Evolutionary conservation across 2,329 filamentous ascomycete species (phyloP).

Genomic region (Aspergillus pseudonomiae): DNA sequence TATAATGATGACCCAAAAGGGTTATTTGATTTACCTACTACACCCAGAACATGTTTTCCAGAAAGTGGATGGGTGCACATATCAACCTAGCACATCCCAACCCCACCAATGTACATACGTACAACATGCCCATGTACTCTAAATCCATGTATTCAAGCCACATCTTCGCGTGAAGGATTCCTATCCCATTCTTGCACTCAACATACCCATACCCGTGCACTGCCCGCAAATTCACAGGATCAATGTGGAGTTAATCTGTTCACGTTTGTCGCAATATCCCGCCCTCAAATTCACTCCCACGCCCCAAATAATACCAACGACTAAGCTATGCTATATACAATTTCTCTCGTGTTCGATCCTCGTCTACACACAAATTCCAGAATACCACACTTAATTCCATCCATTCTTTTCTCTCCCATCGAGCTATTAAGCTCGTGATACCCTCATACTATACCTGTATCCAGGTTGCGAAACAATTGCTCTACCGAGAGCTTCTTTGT

Average conservation of each 20-base stretch:
- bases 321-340: background rate
- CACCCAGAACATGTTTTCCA: background rate
- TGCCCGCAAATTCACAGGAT: background rate
- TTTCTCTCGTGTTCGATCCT: too few relatives aligned
- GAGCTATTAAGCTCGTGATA: background rate
- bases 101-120: slow-evolving; percentile 4
- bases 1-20: background rate
- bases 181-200: background rate
- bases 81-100: background rate
- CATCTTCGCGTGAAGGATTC: background rate
- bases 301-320: background rate
- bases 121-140: background rate
- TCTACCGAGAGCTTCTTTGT: background rate
- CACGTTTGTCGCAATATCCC: background rate
- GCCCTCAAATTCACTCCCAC: background rate
- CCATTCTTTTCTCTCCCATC: background rate
- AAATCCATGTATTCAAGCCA: background rate
- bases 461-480: background rate
- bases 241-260: background rate
- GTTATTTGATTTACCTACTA: background rate
- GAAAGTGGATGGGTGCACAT: background rate
- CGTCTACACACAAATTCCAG: background rate
- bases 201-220: background rate
- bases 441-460: background rate
- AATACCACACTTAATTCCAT: background rate